These are phyloP conservation scores for Ascochyta clinopodiicola DNA, from an alignment of 2,329 filamentous ascomycete genomes.

Conservation along the genomic window DNA sequence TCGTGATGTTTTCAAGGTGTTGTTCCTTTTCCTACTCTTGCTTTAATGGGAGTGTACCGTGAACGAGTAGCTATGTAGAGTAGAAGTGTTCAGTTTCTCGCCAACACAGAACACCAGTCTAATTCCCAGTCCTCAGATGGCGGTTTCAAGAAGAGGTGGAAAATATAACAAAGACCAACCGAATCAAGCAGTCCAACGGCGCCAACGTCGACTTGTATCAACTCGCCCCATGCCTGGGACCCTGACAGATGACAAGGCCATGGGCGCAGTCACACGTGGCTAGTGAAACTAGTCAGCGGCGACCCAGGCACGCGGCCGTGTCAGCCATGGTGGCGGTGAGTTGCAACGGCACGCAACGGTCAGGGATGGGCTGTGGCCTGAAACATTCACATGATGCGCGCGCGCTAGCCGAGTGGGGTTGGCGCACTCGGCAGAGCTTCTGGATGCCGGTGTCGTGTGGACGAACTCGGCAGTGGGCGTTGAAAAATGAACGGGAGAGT, in stretches of 20 bases:
- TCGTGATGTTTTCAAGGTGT: background rate
- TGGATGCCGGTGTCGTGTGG: background rate
- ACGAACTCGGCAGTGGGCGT: background rate
- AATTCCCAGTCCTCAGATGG: background rate
- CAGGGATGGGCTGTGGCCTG: constrained; percentile 2
- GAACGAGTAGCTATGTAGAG: background rate
- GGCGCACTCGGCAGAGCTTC: constrained; percentile 11
- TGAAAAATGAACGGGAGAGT: background rate
- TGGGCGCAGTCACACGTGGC: constrained; percentile 14
- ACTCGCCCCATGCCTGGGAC: background rate
- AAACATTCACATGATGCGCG: constrained; percentile 19
- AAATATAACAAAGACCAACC: constrained; percentile 2
- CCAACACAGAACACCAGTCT: background rate
- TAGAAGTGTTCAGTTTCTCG: background rate
- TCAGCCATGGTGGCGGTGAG: constrained; percentile 15
- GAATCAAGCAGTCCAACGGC: background rate
- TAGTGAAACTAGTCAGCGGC: constrained; percentile 8
- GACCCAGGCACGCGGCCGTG: constrained; percentile 16
- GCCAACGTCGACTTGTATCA: constrained; percentile 13
- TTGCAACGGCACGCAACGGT: constrained; percentile 2
- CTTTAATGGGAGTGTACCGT: background rate
- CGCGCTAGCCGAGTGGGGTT: constrained; percentile 4
- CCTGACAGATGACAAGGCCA: constrained; percentile 15
- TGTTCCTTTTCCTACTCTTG: background rate
- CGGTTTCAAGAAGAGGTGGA: background rate